A percentile compares a stretch with the other conserved stretches of the same genome.
Evolutionary conservation across 2,329 filamentous ascomycete species (phyloP).

Genomic region (Amesomyces nigricolor): DNA sequence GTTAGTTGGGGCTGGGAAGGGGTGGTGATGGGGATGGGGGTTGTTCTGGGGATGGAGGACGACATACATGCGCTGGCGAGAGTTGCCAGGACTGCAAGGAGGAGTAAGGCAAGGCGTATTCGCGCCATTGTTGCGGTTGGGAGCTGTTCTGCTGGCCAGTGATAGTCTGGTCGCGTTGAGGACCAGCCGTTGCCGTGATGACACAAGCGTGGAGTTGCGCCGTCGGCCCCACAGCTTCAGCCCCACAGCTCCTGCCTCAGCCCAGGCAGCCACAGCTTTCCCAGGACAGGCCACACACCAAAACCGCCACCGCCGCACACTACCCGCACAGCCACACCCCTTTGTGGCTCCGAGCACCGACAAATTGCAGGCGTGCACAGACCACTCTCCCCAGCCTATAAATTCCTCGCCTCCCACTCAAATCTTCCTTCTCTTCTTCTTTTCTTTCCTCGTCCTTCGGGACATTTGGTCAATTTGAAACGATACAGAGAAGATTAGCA

Average conservation of each 20-base stretch:
- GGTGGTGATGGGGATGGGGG: not conserved
- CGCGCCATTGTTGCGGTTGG: conserved; percentile 18
- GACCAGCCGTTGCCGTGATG: not conserved
- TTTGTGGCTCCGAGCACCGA: conserved; percentile 6
- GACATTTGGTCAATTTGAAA: conserved; percentile 31
- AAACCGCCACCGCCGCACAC: no score
- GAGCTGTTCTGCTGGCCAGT: not conserved
- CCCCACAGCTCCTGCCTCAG: not conserved
- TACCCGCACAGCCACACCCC: not conserved
- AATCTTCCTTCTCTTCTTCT: conserved; percentile 18
- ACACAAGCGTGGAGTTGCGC: not conserved
- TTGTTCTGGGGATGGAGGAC: not conserved
- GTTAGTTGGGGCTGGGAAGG: not conserved
- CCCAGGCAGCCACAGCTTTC: no score
- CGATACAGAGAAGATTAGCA: conserved; percentile 71
- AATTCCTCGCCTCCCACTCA: not conserved
- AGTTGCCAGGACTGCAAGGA: conserved; percentile 18
- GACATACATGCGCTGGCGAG: conserved; percentile 22
- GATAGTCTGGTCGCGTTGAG: no score
- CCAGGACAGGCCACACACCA: no score
- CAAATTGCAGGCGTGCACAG: conserved; percentile 22
- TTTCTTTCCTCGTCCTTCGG: conserved; percentile 26
- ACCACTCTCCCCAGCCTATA: conserved; percentile 14
- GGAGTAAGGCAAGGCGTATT: conserved; percentile 19
- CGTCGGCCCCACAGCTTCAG: not conserved